phyloP scores from a whole-genome alignment of 202 grass and related monocot genomes.

The Panicum virgatum region DNA sequence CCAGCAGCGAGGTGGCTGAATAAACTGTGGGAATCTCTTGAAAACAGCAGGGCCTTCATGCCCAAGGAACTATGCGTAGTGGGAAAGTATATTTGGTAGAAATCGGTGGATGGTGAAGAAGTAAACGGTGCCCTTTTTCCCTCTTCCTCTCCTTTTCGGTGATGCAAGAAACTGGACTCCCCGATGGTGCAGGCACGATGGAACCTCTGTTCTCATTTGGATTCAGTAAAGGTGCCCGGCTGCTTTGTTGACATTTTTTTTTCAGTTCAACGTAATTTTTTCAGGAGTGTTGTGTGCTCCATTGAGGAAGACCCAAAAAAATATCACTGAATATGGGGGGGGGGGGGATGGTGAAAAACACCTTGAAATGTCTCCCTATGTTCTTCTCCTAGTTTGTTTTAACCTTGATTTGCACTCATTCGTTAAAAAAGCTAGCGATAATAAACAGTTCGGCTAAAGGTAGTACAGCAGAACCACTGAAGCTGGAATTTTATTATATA shows the following conservation, averaged over 20 bases:
- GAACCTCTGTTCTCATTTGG: not conserved
- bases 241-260: not conserved
- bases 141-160: not conserved
- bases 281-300: not conserved
- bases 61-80: not conserved
- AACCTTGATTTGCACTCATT: not conserved
- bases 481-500: not conserved
- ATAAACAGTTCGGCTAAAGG: no score
- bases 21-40: slow-evolving; percentile 10
- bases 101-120: slow-evolving; percentile 10
- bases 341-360: not conserved
- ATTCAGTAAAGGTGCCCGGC: not conserved
- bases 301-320: not conserved
- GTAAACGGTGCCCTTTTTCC: not conserved
- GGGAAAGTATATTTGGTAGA: slow-evolving; percentile 15
- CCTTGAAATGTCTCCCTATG: not conserved
- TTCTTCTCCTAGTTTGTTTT: no score
- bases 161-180: slow-evolving; percentile 6
- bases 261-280: not conserved
- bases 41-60: not conserved
- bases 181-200: not conserved
- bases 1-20: not conserved
- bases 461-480: no score
- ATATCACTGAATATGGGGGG: not conserved
- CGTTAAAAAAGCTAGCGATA: not conserved